Percentiles rank a stretch among this genome's conserved stretches.
Conservation (phyloP, 441 rosid species). For the Adansonia gregorii region DNA sequence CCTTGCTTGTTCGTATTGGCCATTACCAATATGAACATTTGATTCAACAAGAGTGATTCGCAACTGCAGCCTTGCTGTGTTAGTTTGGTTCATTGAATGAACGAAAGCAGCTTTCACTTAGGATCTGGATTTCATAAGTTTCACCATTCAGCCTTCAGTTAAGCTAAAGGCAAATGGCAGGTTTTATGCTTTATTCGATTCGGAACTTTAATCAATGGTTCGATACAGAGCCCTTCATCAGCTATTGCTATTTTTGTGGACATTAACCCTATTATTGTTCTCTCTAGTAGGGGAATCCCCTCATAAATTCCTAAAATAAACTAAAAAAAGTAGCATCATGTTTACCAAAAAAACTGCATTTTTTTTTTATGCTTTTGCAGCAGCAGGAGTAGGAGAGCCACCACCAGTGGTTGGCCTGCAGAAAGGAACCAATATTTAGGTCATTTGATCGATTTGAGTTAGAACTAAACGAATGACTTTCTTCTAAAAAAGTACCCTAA, state of each 20-base stretch:
- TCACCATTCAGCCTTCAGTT: neutral
- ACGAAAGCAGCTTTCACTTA: neutral
- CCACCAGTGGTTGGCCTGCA: constrained; percentile 81
- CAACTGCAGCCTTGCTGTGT: neutral
- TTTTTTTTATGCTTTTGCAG: constrained; percentile 38
- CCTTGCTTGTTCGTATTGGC: neutral
- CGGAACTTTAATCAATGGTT: constrained; percentile 10
- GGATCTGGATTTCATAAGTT: neutral
- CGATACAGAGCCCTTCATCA: neutral
- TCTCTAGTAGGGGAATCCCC: neutral
- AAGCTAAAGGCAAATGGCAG: neutral
- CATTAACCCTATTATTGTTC: constrained; percentile 17
- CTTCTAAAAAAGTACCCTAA: neutral
- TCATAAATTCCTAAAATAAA: neutral
- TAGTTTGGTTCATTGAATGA: neutral
- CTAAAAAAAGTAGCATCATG: neutral
- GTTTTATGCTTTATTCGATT: neutral
- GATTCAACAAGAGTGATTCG: neutral
- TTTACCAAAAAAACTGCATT: constrained; percentile 19
- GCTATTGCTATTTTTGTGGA: neutral
- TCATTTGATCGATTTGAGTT: constrained; percentile 20
- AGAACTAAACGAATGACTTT: neutral
- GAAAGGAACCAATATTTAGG: constrained; percentile 9
- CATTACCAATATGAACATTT: neutral
- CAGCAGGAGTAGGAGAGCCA: constrained; percentile 49